These are phyloP conservation scores for Exophiala oligosperma DNA, from an alignment of 2,329 filamentous ascomycete genomes.

Conservation along the genomic window DNA sequence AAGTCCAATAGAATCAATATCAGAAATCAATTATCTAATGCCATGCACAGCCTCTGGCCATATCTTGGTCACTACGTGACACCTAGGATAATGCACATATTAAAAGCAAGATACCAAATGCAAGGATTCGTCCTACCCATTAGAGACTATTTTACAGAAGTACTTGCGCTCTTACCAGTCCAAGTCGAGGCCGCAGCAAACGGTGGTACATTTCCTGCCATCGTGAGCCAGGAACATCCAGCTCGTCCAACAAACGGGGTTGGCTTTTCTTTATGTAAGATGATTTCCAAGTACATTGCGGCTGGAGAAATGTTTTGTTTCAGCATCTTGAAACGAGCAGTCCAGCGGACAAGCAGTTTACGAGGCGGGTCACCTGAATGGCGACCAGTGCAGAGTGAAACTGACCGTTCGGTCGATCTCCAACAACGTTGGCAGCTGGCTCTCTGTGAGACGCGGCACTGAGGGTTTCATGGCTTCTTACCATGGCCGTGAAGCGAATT, in stretches of 20 bases:
- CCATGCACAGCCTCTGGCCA: too few species aligned
- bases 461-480: conserved; percentile 16
- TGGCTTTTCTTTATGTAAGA: too few species aligned
- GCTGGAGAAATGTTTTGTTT: too few species aligned
- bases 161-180: conserved; percentile 10
- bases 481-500: conserved; percentile 4
- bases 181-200: conserved; percentile 8
- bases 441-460: not conserved
- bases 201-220: not conserved
- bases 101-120: too few species aligned
- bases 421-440: not conserved
- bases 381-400: not conserved
- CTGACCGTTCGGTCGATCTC: too few species aligned
- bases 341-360: too few species aligned
- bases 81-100: not conserved
- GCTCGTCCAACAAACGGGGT: too few species aligned
- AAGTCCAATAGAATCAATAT: too few species aligned
- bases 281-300: too few species aligned
- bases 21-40: too few species aligned
- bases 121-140: not conserved
- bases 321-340: too few species aligned
- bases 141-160: conserved; percentile 8
- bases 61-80: not conserved
- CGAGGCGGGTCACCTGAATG: not conserved
- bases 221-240: not conserved